Evolutionary conservation across 2,329 filamentous ascomycete genomes (phyloP), one percentile per base, ranked within the genome.

Genomic region (Colletotrichum euphorbiae): DNA sequence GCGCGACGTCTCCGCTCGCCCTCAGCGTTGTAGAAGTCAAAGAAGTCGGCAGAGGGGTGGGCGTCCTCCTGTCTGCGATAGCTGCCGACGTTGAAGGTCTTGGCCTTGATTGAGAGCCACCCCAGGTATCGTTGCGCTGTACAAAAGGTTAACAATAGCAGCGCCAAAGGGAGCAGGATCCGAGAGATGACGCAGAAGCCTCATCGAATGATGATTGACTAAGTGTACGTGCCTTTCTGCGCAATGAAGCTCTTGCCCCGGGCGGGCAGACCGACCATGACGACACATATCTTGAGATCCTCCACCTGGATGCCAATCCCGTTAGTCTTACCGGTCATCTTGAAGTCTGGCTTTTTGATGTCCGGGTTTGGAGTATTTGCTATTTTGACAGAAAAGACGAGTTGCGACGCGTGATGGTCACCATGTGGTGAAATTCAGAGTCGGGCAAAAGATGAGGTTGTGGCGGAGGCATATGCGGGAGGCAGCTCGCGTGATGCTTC

Each of bases 241-340:
- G 96, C 95, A 78, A 99, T 98, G 80, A 97, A 89, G 83, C 93
- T 97, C 87, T 99, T 99, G 76, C 96, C 96, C 74, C 96, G 87
- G 70, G 96, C 96, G 62, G 96, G 96, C 77, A 99, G 86, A 73
- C 96, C 96, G 69, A 99, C 96, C 96, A 99, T 98, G 75, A 99
- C 94, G 72, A 99, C 94, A 80, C 95, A 98, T 83, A 99, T 97
- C 80, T 93, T 93, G 69, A 93, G 95, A 80, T 98, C 94, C 84
- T 98, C 95, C 75, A 92, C 93, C 93, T 97, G 91, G 72, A 94
- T 87, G 76, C 91, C 91, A 74, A 88, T 82, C 73, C 91, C 90
- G 79, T 90, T 90, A 84, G 84, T 83, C 77, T 75, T 81, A 71
- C 79, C 80, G 72, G 82, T 78, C 83, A 85, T 85, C 56, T 71